Evolutionary conservation across 2,329 filamentous ascomycete genomes (phyloP).

Genomic region (Trichoderma sp.): DNA sequence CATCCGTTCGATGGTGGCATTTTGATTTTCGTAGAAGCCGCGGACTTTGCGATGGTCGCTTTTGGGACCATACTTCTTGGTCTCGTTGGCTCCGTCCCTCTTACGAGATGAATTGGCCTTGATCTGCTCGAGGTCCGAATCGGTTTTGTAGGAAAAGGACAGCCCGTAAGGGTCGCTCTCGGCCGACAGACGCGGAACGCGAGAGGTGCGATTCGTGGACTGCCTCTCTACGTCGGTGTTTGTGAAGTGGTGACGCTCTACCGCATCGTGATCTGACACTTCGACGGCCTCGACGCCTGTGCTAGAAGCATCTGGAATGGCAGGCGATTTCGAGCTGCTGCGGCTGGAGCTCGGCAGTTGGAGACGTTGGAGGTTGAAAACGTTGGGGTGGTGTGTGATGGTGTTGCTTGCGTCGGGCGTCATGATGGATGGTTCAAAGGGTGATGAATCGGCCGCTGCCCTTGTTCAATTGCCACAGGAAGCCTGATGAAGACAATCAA

Average conservation of each 20-base stretch:
- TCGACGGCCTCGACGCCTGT: conserved; percentile 44
- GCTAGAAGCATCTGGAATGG: conserved; percentile 38
- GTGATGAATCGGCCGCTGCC: neutral
- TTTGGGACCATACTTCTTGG: conserved; percentile 26
- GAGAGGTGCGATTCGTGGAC: conserved; percentile 36
- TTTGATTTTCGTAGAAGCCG: conserved; percentile 85
- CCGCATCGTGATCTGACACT: conserved; percentile 35
- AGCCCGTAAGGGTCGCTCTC: conserved; percentile 81
- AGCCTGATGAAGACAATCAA: neutral
- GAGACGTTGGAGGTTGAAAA: conserved; percentile 41
- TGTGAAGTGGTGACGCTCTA: conserved; percentile 42
- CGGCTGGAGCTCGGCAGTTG: conserved; percentile 26
- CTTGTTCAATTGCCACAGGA: neutral
- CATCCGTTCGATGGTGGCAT: conserved; percentile 87
- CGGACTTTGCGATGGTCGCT: conserved; percentile 57
- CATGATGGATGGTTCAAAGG: conserved; percentile 31
- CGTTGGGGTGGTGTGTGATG: conserved; percentile 44
- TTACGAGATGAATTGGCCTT: conserved; percentile 78
- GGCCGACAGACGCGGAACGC: conserved; percentile 55
- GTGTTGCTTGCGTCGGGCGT: conserved; percentile 40
- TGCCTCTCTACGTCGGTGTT: conserved; percentile 50
- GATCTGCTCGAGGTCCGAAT: conserved; percentile 72
- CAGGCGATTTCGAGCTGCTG: conserved; percentile 30
- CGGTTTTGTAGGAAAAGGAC: conserved; percentile 71
- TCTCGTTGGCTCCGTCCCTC: conserved; percentile 48